These are phyloP conservation scores for Sinapis alba DNA, from an alignment of 441 rosid species.

Conservation along the genomic window DNA sequence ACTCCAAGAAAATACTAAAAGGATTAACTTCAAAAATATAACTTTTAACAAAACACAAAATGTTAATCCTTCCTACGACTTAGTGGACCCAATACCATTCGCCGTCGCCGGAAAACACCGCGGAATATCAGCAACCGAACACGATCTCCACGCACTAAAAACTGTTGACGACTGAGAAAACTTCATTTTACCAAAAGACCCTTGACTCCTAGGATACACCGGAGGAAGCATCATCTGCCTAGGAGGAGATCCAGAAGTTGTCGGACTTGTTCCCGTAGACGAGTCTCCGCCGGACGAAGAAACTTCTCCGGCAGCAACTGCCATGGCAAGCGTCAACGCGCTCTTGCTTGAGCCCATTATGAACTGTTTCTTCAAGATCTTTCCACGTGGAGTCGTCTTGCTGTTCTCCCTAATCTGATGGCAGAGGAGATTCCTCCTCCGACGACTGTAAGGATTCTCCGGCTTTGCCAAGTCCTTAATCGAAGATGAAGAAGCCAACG, in stretches of 20 bases:
- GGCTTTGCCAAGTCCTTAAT: conserved; percentile 73
- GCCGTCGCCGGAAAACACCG: conserved; percentile 42
- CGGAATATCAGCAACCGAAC: conserved; percentile 60
- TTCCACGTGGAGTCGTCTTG: conserved; percentile 39
- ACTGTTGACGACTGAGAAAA: conserved; percentile 36
- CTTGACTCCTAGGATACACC: conserved; percentile 51
- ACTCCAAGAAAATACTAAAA: neutral
- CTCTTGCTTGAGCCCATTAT: conserved; percentile 65
- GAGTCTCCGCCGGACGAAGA: conserved; percentile 50
- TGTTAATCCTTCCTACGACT: conserved; percentile 18
- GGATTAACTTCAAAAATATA: conserved; percentile 1
- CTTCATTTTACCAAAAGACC: conserved; percentile 39
- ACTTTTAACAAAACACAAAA: neutral
- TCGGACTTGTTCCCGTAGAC: conserved; percentile 43
- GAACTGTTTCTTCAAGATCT: conserved; percentile 57
- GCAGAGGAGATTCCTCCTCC: conserved; percentile 62
- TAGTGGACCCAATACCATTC: conserved; percentile 2
- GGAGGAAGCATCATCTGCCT: conserved; percentile 58
- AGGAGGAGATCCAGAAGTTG: conserved; percentile 49
- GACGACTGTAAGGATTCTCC: conserved; percentile 63
- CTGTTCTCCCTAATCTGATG: conserved; percentile 65
- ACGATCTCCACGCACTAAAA: conserved; percentile 57
- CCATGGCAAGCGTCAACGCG: conserved; percentile 71
- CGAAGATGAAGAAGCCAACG: conserved; percentile 47
- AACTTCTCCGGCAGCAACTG: conserved; percentile 56